A percentile compares a stretch with the other conserved stretches of the same genome.
These are phyloP conservation scores for Saccharomycopsis malanga DNA, from an alignment of 805 yeast species.

Conservation along the genomic window DNA sequence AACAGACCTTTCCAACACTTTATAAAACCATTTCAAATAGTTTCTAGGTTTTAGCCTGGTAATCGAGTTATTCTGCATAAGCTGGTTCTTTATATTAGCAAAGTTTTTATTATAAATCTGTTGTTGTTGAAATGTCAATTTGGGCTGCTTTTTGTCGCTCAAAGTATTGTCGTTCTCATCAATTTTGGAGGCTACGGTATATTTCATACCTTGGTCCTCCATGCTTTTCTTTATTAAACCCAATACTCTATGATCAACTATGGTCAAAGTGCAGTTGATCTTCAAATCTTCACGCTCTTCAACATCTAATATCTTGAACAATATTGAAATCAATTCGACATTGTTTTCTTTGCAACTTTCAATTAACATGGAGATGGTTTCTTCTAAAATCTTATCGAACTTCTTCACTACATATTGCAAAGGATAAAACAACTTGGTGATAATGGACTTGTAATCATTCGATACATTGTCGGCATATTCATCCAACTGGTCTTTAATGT, in stretches of 20 bases:
- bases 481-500: constrained; percentile 68
- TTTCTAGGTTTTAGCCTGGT: constrained; percentile 45
- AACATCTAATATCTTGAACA: constrained; percentile 69
- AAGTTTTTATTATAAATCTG: constrained; percentile 22
- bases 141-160: constrained; percentile 4
- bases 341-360: constrained; percentile 71
- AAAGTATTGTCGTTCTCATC: constrained; percentile 6
- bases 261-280: constrained; percentile 29
- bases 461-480: constrained; percentile 42
- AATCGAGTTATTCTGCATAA: constrained; percentile 33
- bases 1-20: constrained; percentile 52
- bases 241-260: constrained; percentile 26
- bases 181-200: constrained; percentile 19
- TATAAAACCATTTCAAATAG: constrained; percentile 55
- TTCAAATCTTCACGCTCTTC: constrained; percentile 78
- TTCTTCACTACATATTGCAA: constrained; percentile 40
- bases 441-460: constrained; percentile 60
- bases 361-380: constrained; percentile 59
- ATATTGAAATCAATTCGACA: constrained; percentile 55
- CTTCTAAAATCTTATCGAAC: constrained; percentile 59
- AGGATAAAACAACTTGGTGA: constrained; percentile 48
- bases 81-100: constrained; percentile 28
- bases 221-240: constrained; percentile 20
- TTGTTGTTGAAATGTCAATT: constrained; percentile 22
- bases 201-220: constrained; percentile 22